Percentiles rank a stretch among this genome's conserved stretches.
Conservation (phyloP, 1,284 basidiomycete species). For the Agaricales sp. region DNA sequence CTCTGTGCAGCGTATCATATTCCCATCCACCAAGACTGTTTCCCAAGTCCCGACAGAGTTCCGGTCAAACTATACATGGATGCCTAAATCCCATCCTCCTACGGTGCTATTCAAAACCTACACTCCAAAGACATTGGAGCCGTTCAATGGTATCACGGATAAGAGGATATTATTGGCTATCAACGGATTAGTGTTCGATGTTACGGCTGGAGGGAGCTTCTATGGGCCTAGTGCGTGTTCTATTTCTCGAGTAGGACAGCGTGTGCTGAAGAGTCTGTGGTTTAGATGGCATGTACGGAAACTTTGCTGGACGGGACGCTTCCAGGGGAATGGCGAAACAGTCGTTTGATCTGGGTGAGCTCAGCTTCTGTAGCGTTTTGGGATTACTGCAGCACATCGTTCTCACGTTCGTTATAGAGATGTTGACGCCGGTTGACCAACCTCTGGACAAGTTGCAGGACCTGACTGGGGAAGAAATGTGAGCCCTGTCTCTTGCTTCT, state of each 20-base stretch:
- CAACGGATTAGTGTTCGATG: conserved; percentile 84
- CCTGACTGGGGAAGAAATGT: conserved; percentile 77
- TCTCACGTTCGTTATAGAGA: conserved; percentile 46
- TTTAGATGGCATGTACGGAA: conserved; percentile 88
- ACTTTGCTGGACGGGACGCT: conserved; percentile 92
- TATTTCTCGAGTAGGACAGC: background rate
- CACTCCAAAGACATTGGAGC: conserved; percentile 62
- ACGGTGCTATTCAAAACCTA: conserved; percentile 68
- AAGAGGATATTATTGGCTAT: conserved; percentile 81
- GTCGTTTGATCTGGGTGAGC: conserved; percentile 80
- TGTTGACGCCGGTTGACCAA: conserved; percentile 82
- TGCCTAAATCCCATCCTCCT: conserved; percentile 70
- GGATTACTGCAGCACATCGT: too few relatives aligned
- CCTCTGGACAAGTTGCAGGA: conserved; percentile 79
- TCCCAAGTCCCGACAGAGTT: conserved; percentile 53
- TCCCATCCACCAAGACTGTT: conserved; percentile 46
- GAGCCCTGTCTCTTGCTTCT: conserved; percentile 23
- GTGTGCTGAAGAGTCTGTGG: conserved; percentile 3
- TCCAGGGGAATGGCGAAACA: conserved; percentile 96
- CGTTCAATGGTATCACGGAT: conserved; percentile 59
- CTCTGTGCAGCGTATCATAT: conserved; percentile 61
- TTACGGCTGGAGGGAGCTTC: conserved; percentile 79
- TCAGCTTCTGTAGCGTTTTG: too few relatives aligned
- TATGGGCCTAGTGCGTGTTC: conserved; percentile 77
- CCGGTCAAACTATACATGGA: conserved; percentile 78